Evolutionary conservation across 2,329 filamentous ascomycete genomes (phyloP).

Genomic region (Talaromyces sp.): DNA sequence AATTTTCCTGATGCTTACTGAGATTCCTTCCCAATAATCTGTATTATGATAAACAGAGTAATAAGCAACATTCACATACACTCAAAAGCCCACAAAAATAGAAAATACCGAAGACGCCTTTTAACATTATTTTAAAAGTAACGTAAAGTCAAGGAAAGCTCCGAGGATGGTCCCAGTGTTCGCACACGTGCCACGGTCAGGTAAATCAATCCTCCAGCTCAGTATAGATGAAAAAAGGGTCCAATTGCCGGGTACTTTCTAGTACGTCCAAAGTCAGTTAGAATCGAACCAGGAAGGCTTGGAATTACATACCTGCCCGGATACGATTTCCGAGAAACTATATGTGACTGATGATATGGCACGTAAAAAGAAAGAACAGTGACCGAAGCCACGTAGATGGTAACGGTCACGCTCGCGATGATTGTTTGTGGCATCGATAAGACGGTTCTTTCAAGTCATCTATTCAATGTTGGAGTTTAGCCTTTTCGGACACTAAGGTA

Average conservation of each 20-base stretch:
- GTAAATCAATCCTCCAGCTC: neutral
- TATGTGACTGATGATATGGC: neutral
- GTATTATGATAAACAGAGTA: no score
- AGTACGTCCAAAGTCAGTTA: neutral
- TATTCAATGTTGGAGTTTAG: neutral
- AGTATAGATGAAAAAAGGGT: constrained; percentile 6
- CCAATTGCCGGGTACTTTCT: constrained; percentile 11
- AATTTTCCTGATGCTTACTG: no score
- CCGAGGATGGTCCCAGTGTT: neutral
- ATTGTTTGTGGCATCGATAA: neutral
- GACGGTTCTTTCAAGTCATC: neutral
- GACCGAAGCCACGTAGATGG: constrained; percentile 9
- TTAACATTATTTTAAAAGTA: neutral
- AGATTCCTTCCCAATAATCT: no score
- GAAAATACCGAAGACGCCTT: neutral
- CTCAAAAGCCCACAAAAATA: neutral
- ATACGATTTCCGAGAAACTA: neutral
- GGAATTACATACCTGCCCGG: neutral
- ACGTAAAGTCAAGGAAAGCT: neutral
- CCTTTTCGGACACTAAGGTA: no score
- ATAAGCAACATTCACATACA: neutral
- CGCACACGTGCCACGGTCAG: no score
- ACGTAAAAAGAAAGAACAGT: constrained; percentile 6
- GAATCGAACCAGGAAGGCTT: neutral
- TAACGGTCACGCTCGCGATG: neutral